Base-by-base conservation (phyloP, 2,329 filamentous ascomycete species). In the Metarhizium anisopliae region DNA sequence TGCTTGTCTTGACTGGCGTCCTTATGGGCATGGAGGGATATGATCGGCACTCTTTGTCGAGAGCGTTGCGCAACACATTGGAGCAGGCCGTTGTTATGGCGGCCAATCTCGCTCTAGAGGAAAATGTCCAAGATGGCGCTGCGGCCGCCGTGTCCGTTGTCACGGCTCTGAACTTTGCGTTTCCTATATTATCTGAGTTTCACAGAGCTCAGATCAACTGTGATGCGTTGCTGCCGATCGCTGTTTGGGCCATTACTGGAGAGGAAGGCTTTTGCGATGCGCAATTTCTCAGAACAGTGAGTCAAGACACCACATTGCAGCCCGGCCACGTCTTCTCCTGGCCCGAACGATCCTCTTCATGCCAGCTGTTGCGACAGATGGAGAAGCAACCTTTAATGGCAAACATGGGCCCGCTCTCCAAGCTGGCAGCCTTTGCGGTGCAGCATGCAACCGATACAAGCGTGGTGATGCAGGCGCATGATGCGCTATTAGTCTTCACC, bases 1-100 rank as follows among this genome's bases (percentile, higher is more conserved):
- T 91, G 35, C 75, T 96, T n/a, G 80, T 92, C 5, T 79, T 96
- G 8, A 85, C 85, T 0, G 92, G 90, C 3, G 74, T 95, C 25
- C 71, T 96, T 56, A 80, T 93, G 66, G 90, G 89, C 8, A 86
- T 92, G 65, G 86, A 88, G 61, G 76, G 79, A 16, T 77, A 82
- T 58, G 80, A 85, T 45, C 73, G 83, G 50, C 78, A 80, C 57
- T 81, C 82, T n/a, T 70, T 91, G n/a, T 82, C 85, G 5, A 72
- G 76, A 36, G 70, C 77, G 52, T 77, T 93, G 67, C 79, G 85
- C 50, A 79, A 75, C 38, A 89, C 82, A 47, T 74, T 95, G 0
- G 87, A 93, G 65, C 76, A 78, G 18, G 89, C 88, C 2, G 79
- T 95, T 38, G 84, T 90, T 8, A 84, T 80, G 36, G 89, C 90